Percentiles rank a stretch among this genome's conserved stretches.
These are phyloP conservation scores for Aspergillus niger DNA, from an alignment of 2,329 filamentous ascomycete species.

Conservation along the genomic window DNA sequence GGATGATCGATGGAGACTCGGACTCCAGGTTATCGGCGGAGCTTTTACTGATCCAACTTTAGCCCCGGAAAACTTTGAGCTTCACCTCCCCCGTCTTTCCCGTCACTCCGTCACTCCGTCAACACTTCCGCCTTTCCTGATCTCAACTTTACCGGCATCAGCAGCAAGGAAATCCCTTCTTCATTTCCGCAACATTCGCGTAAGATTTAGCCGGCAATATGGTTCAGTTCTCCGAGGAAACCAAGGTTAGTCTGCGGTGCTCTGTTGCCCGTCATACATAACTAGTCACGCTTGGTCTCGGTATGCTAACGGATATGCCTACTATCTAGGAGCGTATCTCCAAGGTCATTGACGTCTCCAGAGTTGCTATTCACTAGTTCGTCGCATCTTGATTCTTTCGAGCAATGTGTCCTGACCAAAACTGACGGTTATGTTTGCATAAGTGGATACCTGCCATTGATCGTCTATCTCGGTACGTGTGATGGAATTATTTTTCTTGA, in stretches of 20 bases:
- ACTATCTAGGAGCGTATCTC: slow-evolving; percentile 86
- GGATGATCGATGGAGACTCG: slow-evolving; percentile 4
- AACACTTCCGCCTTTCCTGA: slow-evolving; percentile 6
- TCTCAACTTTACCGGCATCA: neutral
- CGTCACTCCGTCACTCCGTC: slow-evolving; percentile 18
- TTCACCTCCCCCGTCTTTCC: slow-evolving; percentile 21
- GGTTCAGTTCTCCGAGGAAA: slow-evolving; percentile 86
- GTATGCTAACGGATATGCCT: slow-evolving; percentile 15
- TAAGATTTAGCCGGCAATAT: slow-evolving; percentile 32
- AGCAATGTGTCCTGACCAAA: neutral
- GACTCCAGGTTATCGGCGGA: slow-evolving; percentile 15
- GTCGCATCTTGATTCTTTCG: slow-evolving; percentile 32
- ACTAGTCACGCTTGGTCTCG: neutral
- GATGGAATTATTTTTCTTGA: neutral
- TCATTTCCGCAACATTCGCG: neutral
- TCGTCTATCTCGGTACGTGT: slow-evolving; percentile 85
- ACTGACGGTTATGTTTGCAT: slow-evolving; percentile 25
- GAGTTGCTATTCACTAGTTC: slow-evolving; percentile 94
- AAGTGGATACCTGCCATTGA: slow-evolving; percentile 93
- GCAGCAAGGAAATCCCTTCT: neutral
- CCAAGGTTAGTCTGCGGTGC: slow-evolving; percentile 66
- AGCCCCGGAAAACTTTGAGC: slow-evolving; percentile 36
- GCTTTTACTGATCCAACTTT: slow-evolving; percentile 21
- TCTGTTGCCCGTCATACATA: slow-evolving; percentile 3
- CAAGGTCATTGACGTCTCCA: slow-evolving; percentile 91